Base-by-base conservation (phyloP, 352 stramenopile species). In the Phytophthora fragariaefolia region DNA sequence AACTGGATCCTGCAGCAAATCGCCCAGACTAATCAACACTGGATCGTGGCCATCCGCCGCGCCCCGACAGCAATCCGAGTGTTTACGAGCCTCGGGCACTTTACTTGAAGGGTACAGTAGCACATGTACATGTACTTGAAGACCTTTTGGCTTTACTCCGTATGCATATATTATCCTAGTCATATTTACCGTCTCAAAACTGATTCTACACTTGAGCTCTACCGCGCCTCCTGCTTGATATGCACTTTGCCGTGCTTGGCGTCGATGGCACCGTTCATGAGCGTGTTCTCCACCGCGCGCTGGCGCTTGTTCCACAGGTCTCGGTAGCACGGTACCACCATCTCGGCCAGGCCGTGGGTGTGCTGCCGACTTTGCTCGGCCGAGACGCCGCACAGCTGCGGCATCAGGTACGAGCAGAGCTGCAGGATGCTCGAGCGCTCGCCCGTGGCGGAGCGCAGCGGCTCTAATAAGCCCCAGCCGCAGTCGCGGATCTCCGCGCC, bases 341-440 rank as follows among this genome's bases (percentile, higher is more conserved):
- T 45, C 50, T 87, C 78, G 2, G 77, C 76, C 3, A 87, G 73
- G 3, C 71, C 65, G 50, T 84, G 71, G 50, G 77, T 80, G 12
- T 84, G 76, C 43, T 87, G 76, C 22, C 74, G 63, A 63, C 63
- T 74, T 53, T 82, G 67, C 47, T 79, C 67, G 8, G 74, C 46
- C 32, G 63, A 73, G 3, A 64, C 71, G 15, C 76, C 71, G 18
- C 65, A 68, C 1, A 82, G 54, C 36, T 72, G 56, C 4, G 74
- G 71, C 50, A 79, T 72, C 27, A 87, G 58, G 53, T 84, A 80
- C 40, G 78, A 87, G 43, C 76, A 84, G n/a, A 87, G 60, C 59
- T 87, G 76, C n/a, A 87, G 47, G 30, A 87, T 77, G 34, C 70
- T 87, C 55, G 78, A 81, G 32, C 69, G 57, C 24, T 79, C 74